Evolutionary conservation across 2,329 filamentous ascomycete genomes (phyloP).

Genomic region (Aspergillus costaricaensis): DNA sequence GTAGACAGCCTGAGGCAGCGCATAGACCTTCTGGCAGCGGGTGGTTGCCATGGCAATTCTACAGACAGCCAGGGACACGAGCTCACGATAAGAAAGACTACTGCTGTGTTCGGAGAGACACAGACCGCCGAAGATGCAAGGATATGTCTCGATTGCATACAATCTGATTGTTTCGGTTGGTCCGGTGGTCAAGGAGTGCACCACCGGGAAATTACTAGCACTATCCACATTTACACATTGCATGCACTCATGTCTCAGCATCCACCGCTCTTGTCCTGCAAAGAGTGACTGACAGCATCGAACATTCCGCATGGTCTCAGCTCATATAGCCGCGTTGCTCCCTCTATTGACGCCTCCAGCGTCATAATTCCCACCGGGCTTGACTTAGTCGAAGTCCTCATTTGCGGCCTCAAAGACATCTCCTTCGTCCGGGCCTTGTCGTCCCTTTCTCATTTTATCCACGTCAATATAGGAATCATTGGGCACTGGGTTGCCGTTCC

Average conservation of each 20-base stretch:
- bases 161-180: slow-evolving; percentile 3
- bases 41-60: slow-evolving; percentile 35
- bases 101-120: background rate
- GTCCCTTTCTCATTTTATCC: slow-evolving; percentile 20
- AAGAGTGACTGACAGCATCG: background rate
- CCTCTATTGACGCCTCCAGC: background rate
- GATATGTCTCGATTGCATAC: background rate
- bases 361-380: background rate
- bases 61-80: no score
- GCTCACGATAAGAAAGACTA: background rate
- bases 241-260: background rate
- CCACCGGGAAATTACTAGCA: background rate
- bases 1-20: slow-evolving; percentile 21
- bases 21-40: slow-evolving; percentile 3
- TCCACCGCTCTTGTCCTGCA: background rate
- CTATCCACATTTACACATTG: background rate
- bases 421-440: slow-evolving; percentile 24
- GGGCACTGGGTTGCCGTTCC: slow-evolving; percentile 36
- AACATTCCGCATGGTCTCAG: background rate
- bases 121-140: background rate
- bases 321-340: background rate
- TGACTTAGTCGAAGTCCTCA: slow-evolving; percentile 32
- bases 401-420: slow-evolving; percentile 36
- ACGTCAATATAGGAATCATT: slow-evolving; percentile 30
- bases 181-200: background rate